Percentiles rank a stretch among this genome's conserved stretches.
Conservation (phyloP, 768 basidiomycete species). For the Cubamyces sp. region DNA sequence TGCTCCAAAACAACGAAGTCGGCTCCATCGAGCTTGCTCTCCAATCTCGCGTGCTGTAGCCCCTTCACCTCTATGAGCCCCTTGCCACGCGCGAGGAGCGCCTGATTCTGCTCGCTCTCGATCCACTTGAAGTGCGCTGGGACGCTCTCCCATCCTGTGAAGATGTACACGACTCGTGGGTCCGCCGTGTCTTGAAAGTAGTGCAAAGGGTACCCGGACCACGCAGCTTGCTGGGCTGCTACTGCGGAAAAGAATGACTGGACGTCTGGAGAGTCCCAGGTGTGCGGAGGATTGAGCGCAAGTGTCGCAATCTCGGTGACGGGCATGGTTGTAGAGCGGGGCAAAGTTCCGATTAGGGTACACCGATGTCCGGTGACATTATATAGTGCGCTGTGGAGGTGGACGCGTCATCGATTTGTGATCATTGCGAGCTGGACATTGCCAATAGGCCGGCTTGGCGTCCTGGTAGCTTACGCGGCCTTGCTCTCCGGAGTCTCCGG, state of each 20-base stretch:
- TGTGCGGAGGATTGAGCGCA: constrained; percentile 37
- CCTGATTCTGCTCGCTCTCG: constrained; percentile 43
- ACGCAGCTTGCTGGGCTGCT: constrained; percentile 42
- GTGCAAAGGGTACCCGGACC: constrained; percentile 46
- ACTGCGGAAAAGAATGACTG: constrained; percentile 38
- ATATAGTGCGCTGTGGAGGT: background rate
- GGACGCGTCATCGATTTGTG: constrained; percentile 13
- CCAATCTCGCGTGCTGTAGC: constrained; percentile 45
- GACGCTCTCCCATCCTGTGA: constrained; percentile 50
- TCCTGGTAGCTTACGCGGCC: background rate
- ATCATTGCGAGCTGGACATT: background rate
- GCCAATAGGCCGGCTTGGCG: background rate
- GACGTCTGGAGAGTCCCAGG: constrained; percentile 36
- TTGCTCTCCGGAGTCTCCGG: background rate
- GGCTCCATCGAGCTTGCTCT: constrained; percentile 19
- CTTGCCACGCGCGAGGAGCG: constrained; percentile 37
- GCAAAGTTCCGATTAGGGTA: background rate
- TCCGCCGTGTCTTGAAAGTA: constrained; percentile 40
- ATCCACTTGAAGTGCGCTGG: constrained; percentile 48
- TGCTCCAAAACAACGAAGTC: background rate
- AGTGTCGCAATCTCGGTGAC: constrained; percentile 50
- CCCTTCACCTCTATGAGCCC: constrained; percentile 38
- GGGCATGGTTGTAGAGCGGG: constrained; percentile 36
- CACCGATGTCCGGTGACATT: background rate
- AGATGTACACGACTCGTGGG: constrained; percentile 38